Evolutionary conservation across 2,329 filamentous ascomycete species (phyloP), one percentile per base, ranked within the genome.

Genomic region (Hawksworthiomyces lignivorus): DNA sequence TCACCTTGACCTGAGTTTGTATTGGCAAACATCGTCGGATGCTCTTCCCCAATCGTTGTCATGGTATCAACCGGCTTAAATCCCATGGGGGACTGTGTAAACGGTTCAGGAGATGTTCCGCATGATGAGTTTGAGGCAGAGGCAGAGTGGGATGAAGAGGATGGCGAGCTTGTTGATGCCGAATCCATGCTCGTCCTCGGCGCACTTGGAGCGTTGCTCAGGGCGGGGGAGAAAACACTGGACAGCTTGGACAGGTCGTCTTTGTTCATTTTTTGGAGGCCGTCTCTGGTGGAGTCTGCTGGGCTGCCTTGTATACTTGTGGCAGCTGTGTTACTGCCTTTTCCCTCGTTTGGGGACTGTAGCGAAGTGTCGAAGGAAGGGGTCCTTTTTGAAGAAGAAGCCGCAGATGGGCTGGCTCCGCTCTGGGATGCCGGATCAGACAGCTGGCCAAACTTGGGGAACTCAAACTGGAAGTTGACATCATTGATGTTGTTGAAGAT

Each of bases 381-480:
- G 8, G 35, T 31, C 19, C 15, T 26, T 22, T 38, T 38, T 17
- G 21, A 20, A 15, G 47, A 34, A 20, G 39, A 26, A 30, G 44
- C 36, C 14, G 40, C 26, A 17, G 46, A 45, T 26, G 26, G 52
- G 48, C 10, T 49, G 43, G 10, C 50, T 28, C 19, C 46, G 45
- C 20, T 49, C 5, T 57, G 57, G 45, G 48, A 56, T 22, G 48
- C 35, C 2, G 59, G 52, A 7, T 70, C 65, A 0, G 75, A 73
- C 20, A 94, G 73, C 45, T 80, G 75, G 35, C 92, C 92, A 55
- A 98, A 97, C 58, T 85, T 89, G 50, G 92, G 90, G 50, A 97
- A 97, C 52, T 97, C 90, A 53, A 98, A 97, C 52, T 90, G 82
- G 58, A 97, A 97, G 58, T 84, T 88, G 59, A 84, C 82, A 48